phyloP scores from a whole-genome alignment of 148 eudicot genomes.

The Vaccinium corymbosum region DNA sequence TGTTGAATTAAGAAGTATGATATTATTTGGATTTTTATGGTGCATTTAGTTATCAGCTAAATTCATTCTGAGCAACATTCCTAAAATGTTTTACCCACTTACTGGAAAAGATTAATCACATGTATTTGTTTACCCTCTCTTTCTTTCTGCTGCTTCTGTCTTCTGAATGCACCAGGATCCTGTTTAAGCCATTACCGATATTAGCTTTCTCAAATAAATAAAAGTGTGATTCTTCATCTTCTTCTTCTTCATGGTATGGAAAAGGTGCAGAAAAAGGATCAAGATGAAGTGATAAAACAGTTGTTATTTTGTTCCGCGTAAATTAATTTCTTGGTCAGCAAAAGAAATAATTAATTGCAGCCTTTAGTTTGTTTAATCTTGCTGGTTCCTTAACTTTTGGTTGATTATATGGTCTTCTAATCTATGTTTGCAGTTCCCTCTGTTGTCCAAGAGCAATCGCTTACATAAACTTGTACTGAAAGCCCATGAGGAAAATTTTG shows the following conservation, averaged over 20 bases:
- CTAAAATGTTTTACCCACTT: too few relatives aligned
- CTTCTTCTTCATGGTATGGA: not conserved
- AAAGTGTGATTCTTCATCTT: not conserved
- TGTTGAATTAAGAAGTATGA: not conserved
- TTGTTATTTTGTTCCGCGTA: not conserved
- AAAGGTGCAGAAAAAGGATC: not conserved
- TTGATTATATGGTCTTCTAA: conserved; percentile 9
- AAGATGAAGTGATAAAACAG: not conserved
- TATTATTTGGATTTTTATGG: not conserved
- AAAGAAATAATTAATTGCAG: conserved; percentile 1
- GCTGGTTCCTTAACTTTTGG: not conserved
- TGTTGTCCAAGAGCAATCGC: conserved; percentile 69
- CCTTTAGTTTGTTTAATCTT: not conserved
- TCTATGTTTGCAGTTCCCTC: conserved; percentile 61
- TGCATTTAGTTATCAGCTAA: not conserved
- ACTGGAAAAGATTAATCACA: too few relatives aligned
- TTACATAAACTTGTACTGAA: conserved; percentile 60
- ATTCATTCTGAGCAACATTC: not conserved
- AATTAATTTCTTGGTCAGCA: not conserved
- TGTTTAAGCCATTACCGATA: not conserved
- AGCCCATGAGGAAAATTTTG: conserved; percentile 52
- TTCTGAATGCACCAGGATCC: not conserved
- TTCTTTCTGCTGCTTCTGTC: too few relatives aligned
- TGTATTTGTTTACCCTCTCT: too few relatives aligned
- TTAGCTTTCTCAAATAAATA: not conserved